Evolutionary conservation across 108 stramenopile species (phyloP).

Genomic region (Epithemia pelagica): DNA sequence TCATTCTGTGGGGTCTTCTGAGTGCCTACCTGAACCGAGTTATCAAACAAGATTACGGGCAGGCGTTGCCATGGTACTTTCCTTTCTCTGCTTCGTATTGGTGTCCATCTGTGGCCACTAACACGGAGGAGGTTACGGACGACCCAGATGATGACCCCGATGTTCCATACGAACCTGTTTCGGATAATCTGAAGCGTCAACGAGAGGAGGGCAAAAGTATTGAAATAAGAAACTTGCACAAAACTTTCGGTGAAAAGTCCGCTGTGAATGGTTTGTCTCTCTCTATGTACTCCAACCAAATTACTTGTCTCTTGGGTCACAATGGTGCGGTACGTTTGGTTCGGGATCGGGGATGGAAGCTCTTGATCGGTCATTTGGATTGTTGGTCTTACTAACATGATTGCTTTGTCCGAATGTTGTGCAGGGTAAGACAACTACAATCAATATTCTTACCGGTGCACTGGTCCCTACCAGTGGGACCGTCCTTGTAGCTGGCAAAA

Average conservation of each 20-base stretch:
- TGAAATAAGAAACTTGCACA: conserved; percentile 54
- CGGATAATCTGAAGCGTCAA: conserved; percentile 41
- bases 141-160: conserved; percentile 9
- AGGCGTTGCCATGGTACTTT: conserved; percentile 75
- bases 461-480: conserved; percentile 80
- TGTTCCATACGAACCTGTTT: conserved; percentile 51
- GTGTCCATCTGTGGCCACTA: conserved; percentile 29
- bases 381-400: not conserved
- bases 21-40: conserved; percentile 88
- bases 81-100: conserved; percentile 68
- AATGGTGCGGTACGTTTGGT: conserved; percentile 48
- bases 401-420: not conserved
- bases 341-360: not conserved
- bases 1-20: conserved; percentile 72
- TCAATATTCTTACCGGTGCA: conserved; percentile 89
- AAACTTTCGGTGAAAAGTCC: conserved; percentile 83
- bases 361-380: not conserved
- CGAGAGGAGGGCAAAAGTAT: conserved; percentile 40
- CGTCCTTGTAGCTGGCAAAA: conserved; percentile 72
- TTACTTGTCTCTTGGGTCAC: conserved; percentile 92
- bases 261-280: conserved; percentile 89
- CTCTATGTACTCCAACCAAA: conserved; percentile 84
- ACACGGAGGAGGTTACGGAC: not conserved
- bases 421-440: conserved; percentile 56
- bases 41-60: conserved; percentile 75